Evolutionary conservation across 2,329 filamentous ascomycete species (phyloP), one percentile per base, ranked within the genome.

Genomic region (Grosmannia serpens): DNA sequence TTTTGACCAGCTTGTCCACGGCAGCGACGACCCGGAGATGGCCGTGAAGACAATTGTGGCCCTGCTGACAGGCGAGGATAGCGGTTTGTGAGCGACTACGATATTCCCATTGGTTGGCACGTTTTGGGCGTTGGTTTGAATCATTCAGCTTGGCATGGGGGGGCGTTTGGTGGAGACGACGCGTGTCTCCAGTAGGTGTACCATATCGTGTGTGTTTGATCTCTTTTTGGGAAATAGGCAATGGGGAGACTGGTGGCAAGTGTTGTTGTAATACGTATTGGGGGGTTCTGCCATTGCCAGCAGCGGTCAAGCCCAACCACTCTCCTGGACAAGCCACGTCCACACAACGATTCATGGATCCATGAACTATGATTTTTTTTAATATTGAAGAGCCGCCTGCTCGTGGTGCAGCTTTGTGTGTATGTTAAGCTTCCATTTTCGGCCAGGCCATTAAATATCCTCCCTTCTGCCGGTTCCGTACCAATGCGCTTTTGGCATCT

Each of bases 1-100:
- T 20, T 89, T 88, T 63, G 74, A 79, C 53, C 77, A 77, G 58
- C 70, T 89, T 17, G 70, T 87, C 1, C 74, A 74, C 22, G 78
- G 76, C 2, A 76, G 76, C 35, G 79, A 81, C 49, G 77, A 80
- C 10, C 78, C 81, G 0, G 73, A 80, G 62, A 71, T 70, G 52
- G 85, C 85, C 24, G 77, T 85, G 6, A 77, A 75, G 64, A 81
- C 77, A 1, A 75, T 87, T 56, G 77, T 84, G 17, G 80, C 81
- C n/a, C 70, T 88, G 35, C 64, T 88, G 51, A 74, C 73, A 1
- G 77, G 77, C n/a, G 74, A 77, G 46, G 53, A 44, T 22, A 17
- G 20, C 7, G 35, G 17, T 33, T 10, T 20, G 31, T 51, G 49
- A 53, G 41, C 41, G 41, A 17, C 20, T n/a, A 44, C 41, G 41